phyloP scores from a whole-genome alignment of 352 stramenopile genomes.

The Discostella stelligera region DNA sequence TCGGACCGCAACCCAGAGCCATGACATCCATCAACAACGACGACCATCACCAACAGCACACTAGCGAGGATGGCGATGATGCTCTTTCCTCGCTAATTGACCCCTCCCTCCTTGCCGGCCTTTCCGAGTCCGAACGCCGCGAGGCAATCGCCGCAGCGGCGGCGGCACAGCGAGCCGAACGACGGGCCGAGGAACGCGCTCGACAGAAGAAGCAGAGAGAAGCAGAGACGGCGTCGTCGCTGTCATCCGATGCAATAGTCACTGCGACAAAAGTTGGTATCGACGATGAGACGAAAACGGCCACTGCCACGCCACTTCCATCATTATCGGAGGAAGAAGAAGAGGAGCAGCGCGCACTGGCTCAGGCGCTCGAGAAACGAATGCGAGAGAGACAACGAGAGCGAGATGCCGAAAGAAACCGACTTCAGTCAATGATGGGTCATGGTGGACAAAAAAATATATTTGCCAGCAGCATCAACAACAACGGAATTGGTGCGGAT shows the following conservation, averaged over 20 bases:
- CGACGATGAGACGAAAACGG: not conserved
- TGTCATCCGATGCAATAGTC: not conserved
- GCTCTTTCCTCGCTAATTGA: constrained; percentile 39
- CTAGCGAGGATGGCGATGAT: not conserved
- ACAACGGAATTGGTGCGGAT: not conserved
- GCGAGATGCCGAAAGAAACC: constrained; percentile 57
- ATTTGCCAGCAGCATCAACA: constrained; percentile 7
- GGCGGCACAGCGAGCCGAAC: constrained; percentile 68
- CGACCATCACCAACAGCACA: not conserved
- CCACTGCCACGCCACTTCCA: constrained; percentile 2
- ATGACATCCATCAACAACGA: not conserved
- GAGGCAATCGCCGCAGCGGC: constrained; percentile 65
- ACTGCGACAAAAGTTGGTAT: not conserved
- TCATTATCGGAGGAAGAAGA: constrained; percentile 39
- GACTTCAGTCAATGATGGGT: constrained; percentile 9
- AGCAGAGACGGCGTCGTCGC: not conserved
- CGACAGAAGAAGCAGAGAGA: constrained; percentile 23
- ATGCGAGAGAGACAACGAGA: constrained; percentile 74
- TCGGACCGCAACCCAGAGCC: not conserved
- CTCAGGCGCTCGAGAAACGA: constrained; percentile 75
- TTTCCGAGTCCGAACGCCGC: constrained; percentile 57
- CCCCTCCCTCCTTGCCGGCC: constrained; percentile 53
- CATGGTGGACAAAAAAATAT: constrained; percentile 3
- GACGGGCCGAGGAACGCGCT: constrained; percentile 66
- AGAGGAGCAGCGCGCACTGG: constrained; percentile 33